Evolutionary conservation across 805 yeast genomes (phyloP).

Genomic region (Diddensiella caesifluorescens): DNA sequence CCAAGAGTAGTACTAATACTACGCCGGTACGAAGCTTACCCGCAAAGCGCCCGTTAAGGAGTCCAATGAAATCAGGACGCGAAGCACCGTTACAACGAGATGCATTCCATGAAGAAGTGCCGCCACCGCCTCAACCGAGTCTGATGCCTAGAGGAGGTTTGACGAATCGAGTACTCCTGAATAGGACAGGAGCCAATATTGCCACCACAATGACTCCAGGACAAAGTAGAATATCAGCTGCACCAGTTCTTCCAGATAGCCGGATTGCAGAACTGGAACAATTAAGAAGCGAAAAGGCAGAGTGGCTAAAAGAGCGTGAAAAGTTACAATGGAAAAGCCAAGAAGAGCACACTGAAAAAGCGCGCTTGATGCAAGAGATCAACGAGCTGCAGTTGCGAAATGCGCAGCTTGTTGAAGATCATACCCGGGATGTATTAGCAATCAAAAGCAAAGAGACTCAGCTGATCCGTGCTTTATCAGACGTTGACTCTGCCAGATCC

Average conservation of each 20-base stretch:
- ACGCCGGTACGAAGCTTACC: conserved; percentile 3
- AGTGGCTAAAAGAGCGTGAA: conserved; percentile 39
- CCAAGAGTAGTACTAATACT: conserved; percentile 3
- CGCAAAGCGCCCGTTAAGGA: conserved; percentile 14
- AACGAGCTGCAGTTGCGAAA: conserved; percentile 30
- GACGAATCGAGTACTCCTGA: conserved; percentile 9
- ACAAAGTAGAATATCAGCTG: too few species aligned
- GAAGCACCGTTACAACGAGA: conserved; percentile 13
- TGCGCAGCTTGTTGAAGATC: conserved; percentile 42
- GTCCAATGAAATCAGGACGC: conserved; percentile 14
- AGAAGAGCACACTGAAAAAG: conserved; percentile 30
- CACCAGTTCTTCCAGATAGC: conserved; percentile 6
- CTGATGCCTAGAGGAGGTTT: conserved; percentile 10
- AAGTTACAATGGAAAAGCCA: conserved; percentile 29
- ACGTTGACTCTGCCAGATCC: conserved; percentile 53
- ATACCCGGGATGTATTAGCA: conserved; percentile 45
- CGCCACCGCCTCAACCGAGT: conserved; percentile 7
- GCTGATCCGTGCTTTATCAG: conserved; percentile 53
- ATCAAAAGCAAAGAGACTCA: conserved; percentile 68
- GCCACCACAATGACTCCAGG: conserved; percentile 2
- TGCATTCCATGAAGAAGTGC: conserved; percentile 7
- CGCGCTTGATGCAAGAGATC: conserved; percentile 33
- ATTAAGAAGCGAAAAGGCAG: conserved; percentile 49
- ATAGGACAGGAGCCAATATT: conserved; percentile 1
- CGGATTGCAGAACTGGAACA: conserved; percentile 39